A percentile compares a stretch with the other conserved stretches of the same genome.
These are phyloP conservation scores for Podila epigama DNA, from an alignment of 192 early-diverging fungal genomes.

Conservation along the genomic window DNA sequence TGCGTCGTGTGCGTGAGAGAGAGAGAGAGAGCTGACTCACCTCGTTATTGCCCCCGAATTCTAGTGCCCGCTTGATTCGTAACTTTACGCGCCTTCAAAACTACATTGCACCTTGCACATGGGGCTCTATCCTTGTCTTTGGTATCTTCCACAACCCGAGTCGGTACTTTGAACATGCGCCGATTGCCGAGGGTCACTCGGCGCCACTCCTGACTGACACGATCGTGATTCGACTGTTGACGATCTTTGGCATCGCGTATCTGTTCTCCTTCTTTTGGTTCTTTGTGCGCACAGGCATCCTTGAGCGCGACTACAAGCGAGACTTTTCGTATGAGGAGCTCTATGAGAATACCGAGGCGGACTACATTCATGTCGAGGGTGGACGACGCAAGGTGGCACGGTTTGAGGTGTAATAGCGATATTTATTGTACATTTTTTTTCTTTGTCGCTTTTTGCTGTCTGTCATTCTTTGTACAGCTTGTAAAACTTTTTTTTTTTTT, in stretches of 20 bases:
- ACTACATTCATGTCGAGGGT: slow-evolving; percentile 19
- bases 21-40: no score
- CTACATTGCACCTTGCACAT: slow-evolving; percentile 42
- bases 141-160: slow-evolving; percentile 35
- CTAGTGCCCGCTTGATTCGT: slow-evolving; percentile 38
- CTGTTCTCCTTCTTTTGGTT: slow-evolving; percentile 20
- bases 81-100: slow-evolving; percentile 34
- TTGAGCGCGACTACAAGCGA: slow-evolving; percentile 16
- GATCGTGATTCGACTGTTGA: slow-evolving; percentile 5
- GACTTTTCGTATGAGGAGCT: slow-evolving; percentile 41
- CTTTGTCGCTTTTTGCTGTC: background rate
- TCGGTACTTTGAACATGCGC: slow-evolving; percentile 15
- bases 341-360: slow-evolving; percentile 23
- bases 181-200: slow-evolving; percentile 19
- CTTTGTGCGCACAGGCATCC: slow-evolving; percentile 31
- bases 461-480: no score
- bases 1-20: no score
- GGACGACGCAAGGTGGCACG: slow-evolving; percentile 19
- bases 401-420: slow-evolving; percentile 14
- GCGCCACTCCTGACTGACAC: slow-evolving; percentile 20
- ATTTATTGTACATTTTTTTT: background rate
- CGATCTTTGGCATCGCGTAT: slow-evolving; percentile 2
- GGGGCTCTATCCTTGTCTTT: slow-evolving; percentile 26
- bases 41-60: no score
- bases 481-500: background rate